Evolutionary conservation across 306 rosid species (phyloP), one percentile per base, ranked within the genome.

Genomic region (Inga oerstediana): DNA sequence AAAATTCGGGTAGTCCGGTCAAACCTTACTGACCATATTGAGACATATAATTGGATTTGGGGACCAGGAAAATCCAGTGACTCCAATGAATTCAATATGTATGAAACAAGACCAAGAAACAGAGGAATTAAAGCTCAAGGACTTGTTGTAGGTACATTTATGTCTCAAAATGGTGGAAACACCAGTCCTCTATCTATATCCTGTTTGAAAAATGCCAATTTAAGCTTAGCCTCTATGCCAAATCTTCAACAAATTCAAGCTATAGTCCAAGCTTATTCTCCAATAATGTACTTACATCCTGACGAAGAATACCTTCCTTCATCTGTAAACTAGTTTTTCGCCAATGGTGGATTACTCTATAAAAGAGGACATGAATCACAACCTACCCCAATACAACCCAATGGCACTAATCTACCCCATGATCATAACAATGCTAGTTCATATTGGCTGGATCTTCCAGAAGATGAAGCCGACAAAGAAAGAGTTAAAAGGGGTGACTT

Each of bases 361-460:
- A 72, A 79, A 16, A 85, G 81, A 15, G 82, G 85, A 14, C 13
- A 87, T 24, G 27, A 83, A 24, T 48, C 87, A 17, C 80, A 84
- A 0, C 90, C 92, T 30, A 79, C 74, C 9, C 49, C 78, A 12
- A 77, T 89, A 12, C 89, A 86, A 4, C 79, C 88, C 14, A 75
- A 32, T 2, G 91, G 92, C 11, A 48, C 89, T 3, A 91, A 88
- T 69, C 89, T 91, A 49, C 94, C 91, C 11, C 89, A 88, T 43
- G 91, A 88, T 1, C 90, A 87, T 11, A 22, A 85, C 20, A 91
- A 86, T 24, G 94, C 88, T 8, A 90, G 89, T 7, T 77, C 81
- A 16, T 91, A 78, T 72, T 91, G 92, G 94, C 4, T 91, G 37
- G 89, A 89, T 83, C 85, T 87, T 4, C 91, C 94, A 1, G 72